These are phyloP conservation scores for Saxispiralis lemnorum DNA, from an alignment of 495 filamentous ascomycete genomes.

Conservation along the genomic window DNA sequence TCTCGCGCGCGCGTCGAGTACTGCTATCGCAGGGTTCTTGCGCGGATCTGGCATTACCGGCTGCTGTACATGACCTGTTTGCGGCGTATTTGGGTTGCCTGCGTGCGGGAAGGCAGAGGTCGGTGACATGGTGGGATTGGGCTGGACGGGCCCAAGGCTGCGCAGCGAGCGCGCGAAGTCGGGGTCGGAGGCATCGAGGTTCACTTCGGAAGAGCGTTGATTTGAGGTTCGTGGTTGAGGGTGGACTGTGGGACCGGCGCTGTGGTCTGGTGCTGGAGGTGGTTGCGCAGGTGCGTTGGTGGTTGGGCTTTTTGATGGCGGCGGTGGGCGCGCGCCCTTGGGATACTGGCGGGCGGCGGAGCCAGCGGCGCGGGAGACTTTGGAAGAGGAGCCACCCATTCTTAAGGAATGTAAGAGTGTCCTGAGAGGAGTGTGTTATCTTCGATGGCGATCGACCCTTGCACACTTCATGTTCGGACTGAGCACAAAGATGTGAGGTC, in stretches of 20 bases:
- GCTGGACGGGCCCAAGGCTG: conserved; percentile 45
- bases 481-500: too few species aligned
- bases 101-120: conserved; percentile 31
- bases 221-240: conserved; percentile 1
- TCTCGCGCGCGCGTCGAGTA: conserved; percentile 35
- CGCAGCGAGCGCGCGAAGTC: conserved; percentile 44
- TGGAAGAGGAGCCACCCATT: conserved; percentile 50
- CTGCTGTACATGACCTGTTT: conserved; percentile 12
- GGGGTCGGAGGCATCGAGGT: conserved; percentile 48
- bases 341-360: conserved; percentile 40
- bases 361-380: conserved; percentile 38
- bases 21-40: conserved; percentile 37
- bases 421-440: too few species aligned
- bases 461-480: not conserved
- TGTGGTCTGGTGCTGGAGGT: not conserved
- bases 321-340: conserved; percentile 24
- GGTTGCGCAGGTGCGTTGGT: conserved; percentile 1
- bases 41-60: conserved; percentile 24
- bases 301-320: not conserved
- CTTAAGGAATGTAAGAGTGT: not conserved
- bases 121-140: conserved; percentile 39
- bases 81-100: conserved; percentile 11
- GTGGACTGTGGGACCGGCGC: conserved; percentile 6
- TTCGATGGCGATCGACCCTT: too few species aligned
- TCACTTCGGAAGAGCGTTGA: conserved; percentile 34